Conservation (phyloP, 1,284 basidiomycete species). For the Sparassis latifolia region DNA sequence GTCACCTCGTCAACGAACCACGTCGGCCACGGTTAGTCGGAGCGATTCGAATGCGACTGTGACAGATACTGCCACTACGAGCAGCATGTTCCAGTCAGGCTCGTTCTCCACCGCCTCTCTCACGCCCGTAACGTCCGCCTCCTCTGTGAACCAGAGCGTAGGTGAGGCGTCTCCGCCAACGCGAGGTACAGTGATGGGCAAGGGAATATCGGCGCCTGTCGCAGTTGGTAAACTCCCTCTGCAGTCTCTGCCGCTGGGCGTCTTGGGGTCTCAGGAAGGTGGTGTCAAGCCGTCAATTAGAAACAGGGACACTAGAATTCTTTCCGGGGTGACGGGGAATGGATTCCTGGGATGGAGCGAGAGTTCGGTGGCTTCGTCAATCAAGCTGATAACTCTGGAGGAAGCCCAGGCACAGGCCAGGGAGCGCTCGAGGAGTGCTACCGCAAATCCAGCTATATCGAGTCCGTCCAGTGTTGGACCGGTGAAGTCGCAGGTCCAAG, state of each 20-base stretch:
- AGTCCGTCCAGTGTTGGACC: constrained; percentile 13
- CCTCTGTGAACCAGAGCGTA: constrained; percentile 35
- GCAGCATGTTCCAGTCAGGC: constrained; percentile 32
- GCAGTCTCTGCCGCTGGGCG: constrained; percentile 9
- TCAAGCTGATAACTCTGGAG: constrained; percentile 67
- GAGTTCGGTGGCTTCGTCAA: constrained; percentile 37
- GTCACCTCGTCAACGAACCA: constrained; percentile 9
- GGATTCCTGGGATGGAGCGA: constrained; percentile 40
- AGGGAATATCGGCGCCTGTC: constrained; percentile 27
- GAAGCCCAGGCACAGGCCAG: constrained; percentile 61
- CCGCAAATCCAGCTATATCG: constrained; percentile 29
- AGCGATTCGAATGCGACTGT: constrained; percentile 52
- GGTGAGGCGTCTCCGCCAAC: constrained; percentile 20
- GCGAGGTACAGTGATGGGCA: constrained; percentile 16
- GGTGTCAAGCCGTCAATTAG: not conserved
- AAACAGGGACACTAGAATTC: constrained; percentile 27
- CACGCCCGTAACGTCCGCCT: constrained; percentile 40
- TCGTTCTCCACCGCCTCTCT: constrained; percentile 36
- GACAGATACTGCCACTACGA: constrained; percentile 38
- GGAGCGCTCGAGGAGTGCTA: constrained; percentile 47
- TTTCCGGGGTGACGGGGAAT: constrained; percentile 27
- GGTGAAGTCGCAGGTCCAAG: constrained; percentile 7
- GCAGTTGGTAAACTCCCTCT: constrained; percentile 21
- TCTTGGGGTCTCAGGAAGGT: no score
- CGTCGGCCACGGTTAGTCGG: constrained; percentile 8